Evolutionary conservation across 2,329 filamentous ascomycete genomes (phyloP), one percentile per base, ranked within the genome.

Genomic region (Bipolaris bicolor): DNA sequence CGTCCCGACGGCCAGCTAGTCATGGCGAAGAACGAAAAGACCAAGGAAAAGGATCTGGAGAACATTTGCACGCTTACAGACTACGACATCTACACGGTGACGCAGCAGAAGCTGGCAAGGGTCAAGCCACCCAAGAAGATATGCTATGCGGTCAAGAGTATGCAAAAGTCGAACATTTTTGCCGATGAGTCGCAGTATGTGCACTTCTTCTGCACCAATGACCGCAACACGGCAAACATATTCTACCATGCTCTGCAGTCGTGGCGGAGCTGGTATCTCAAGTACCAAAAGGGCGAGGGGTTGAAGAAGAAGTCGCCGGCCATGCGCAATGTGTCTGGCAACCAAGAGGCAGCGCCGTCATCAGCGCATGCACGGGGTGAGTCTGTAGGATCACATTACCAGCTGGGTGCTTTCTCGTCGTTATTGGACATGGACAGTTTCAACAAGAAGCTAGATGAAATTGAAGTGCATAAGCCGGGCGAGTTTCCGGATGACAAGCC

Each of bases 241-340:
- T 97, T 94, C 77, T 88, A 90, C 68, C 81, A 84, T 15, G 83
- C 84, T 22, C 83, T 96, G 1, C 92, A 97, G 60, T 79, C 79
- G 37, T 97, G 93, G 93, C 86, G 94, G 57, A 96, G 91, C 75
- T 97, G 92, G 92, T 97, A 97, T 70, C 79, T 97, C 7, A 89
- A 91, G 41, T 88, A 91, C 65, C 87, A 87, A 59, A 84, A 89
- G 70, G 86, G 87, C 16, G 83, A 84, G 52, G 81, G 80, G n/a
- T 71, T 80, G 58, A 78, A 77, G 64, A 68, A 74, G 18, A 77
- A 73, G 55, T 67, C 68, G 16, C 68, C 63, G 18, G 72, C 74
- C 47, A 70, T 67, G 46, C 61, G 58, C 13, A 65, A 63, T 15
- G 44, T 64, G 3, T 47, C 63, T 18, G 68, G 68, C 3, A 61